A percentile compares a stretch with the other conserved stretches of the same genome.
These are phyloP conservation scores for Boletus pseudopeckii DNA, from an alignment of 768 basidiomycete genomes.

Conservation along the genomic window DNA sequence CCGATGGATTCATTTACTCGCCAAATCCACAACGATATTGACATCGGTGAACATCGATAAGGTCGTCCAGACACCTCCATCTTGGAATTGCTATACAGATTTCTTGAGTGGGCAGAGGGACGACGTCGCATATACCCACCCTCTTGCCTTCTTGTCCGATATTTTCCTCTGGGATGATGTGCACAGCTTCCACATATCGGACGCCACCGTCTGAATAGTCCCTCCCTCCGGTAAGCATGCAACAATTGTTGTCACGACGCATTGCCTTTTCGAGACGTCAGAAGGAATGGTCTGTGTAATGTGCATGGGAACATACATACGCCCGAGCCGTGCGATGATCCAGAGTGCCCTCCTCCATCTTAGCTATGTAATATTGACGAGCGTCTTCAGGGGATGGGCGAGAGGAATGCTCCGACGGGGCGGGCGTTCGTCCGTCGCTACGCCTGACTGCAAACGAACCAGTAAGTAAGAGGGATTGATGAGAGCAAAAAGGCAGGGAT, in stretches of 20 bases:
- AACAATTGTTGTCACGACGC: neutral
- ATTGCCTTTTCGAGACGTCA: neutral
- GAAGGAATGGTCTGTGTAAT: too few relatives aligned
- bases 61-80: neutral
- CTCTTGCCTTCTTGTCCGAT: neutral
- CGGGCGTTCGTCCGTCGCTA: neutral
- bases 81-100: too few relatives aligned
- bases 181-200: neutral
- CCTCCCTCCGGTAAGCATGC: neutral
- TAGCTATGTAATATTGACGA: neutral
- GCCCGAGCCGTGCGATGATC: neutral
- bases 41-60: neutral
- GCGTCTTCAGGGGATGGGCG: neutral
- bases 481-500: too few relatives aligned
- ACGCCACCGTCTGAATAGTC: neutral
- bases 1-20: neutral
- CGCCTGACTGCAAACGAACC: neutral
- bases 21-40: neutral
- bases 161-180: neutral
- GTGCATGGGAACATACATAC: neutral
- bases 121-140: neutral
- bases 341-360: neutral
- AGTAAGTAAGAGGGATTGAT: neutral
- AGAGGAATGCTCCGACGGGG: neutral
- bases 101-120: too few relatives aligned